Base-by-base conservation (phyloP, 1,284 basidiomycete genomes). In the Ustilago hordei region DNA sequence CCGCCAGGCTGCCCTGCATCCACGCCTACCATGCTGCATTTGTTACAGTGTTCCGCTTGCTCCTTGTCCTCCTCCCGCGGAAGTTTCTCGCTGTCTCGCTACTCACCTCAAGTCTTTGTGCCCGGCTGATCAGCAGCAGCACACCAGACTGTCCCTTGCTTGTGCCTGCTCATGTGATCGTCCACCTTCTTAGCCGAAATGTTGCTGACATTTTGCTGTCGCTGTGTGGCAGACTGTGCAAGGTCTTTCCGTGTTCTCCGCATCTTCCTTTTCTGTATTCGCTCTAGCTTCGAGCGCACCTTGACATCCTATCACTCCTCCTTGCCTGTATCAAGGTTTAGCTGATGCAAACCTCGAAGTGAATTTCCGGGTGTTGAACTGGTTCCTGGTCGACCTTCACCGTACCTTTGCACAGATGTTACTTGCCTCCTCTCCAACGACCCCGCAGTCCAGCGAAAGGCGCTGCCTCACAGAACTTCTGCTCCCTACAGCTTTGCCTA, bases 111-210 rank as follows among this genome's bases (percentile, higher is more conserved):
- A 36, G 19, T 1, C 32, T n/a, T 35, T 8, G 54, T 28, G 35
- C 53, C 19, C 39, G 34, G 34, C 11, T 55, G 53, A 55, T 38
- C 36, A 55, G 53, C 53, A 55, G 53, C 53, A 38, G 19, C 35
- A 36, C 28, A 36, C 12, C 35, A 39, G 7, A 15, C 17, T 32
- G 12, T 7, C 19, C 19, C 36, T 12, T 53, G 39, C 39, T 41
- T 17, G 39, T 41, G 39, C 19, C 45, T 48, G 45, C 23, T 31
- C 45, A 48, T 48, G 45, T 48, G 45, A n/a, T 48, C 23, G 45
- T 48, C 45, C 35, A 52, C 6, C 34, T 39, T 7, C 38, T 13
- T 2, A 6, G 28, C 8, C 45, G 41, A 45, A n/a, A 13, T 13
- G 39, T 17, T 13, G 39, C 39, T 17, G 15, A 13, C 13, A 6